phyloP scores from a whole-genome alignment of 2,329 filamentous ascomycete species.

The Ophiocordyceps australis region DNA sequence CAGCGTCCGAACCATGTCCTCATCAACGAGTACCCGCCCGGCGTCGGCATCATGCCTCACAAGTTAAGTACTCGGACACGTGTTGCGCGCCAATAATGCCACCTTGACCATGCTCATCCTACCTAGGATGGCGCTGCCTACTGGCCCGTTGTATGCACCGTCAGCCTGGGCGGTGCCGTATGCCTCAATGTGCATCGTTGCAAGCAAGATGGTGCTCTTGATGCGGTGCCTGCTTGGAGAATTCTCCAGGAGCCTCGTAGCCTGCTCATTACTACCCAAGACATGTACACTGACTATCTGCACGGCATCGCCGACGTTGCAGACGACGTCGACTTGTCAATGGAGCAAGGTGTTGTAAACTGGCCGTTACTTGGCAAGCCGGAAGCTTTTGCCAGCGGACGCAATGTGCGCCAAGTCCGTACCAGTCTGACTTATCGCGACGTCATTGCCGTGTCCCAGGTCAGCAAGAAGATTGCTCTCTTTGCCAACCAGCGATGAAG shows the following conservation, averaged over 20 bases:
- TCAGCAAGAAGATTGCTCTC: constrained; percentile 48
- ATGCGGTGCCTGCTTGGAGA: constrained; percentile 28
- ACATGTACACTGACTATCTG: constrained; percentile 51
- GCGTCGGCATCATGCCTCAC: constrained; percentile 92
- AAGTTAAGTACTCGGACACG: constrained; percentile 31
- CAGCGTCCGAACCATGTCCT: constrained; percentile 71
- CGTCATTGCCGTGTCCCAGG: constrained; percentile 62
- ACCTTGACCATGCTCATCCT: constrained; percentile 13
- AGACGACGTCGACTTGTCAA: constrained; percentile 46
- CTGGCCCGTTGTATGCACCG: constrained; percentile 72
- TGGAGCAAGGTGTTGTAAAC: constrained; percentile 48
- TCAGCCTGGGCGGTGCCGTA: constrained; percentile 63
- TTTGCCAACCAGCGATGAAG: constrained; percentile 18
- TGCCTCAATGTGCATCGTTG: constrained; percentile 61
- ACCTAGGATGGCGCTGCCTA: constrained; percentile 65
- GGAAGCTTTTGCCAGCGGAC: constrained; percentile 26
- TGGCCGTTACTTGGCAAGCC: constrained; percentile 46
- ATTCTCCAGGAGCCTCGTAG: constrained; percentile 75
- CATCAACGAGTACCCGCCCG: constrained; percentile 78
- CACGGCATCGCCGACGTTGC: constrained; percentile 55
- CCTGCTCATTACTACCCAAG: constrained; percentile 51
- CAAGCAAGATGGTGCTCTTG: constrained; percentile 39
- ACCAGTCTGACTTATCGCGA: constrained; percentile 71
- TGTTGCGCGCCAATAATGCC: background rate
- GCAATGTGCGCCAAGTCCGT: constrained; percentile 38